These are phyloP conservation scores for Serendipita sp. DNA, from an alignment of 768 basidiomycete species.

Conservation along the genomic window DNA sequence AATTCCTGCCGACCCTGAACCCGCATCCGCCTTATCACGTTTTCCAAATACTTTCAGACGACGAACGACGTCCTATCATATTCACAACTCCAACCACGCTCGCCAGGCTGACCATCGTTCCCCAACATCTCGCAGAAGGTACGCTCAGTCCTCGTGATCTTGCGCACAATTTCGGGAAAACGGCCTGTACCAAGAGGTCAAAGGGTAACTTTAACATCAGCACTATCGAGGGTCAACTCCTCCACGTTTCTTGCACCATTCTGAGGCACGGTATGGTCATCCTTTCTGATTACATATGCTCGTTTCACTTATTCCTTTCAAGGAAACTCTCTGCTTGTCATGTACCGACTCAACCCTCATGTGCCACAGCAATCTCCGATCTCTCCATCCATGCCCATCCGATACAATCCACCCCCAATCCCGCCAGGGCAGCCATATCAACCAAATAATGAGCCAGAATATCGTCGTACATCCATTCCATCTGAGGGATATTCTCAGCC, in stretches of 20 bases:
- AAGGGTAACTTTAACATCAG: neutral
- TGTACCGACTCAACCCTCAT: neutral
- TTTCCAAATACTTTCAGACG: neutral
- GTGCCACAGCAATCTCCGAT: neutral
- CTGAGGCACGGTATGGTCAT: neutral
- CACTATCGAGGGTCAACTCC: neutral
- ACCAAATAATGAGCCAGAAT: neutral
- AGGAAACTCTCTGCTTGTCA: neutral
- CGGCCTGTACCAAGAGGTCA: neutral
- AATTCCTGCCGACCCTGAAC: neutral
- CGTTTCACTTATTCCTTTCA: neutral
- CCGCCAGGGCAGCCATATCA: neutral
- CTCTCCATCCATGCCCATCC: neutral
- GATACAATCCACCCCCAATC: neutral
- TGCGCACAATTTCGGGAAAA: neutral
- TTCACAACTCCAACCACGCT: neutral
- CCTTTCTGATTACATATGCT: neutral
- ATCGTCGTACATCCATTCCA: neutral
- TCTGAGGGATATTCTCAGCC: neutral
- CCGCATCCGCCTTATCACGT: conserved; percentile 2
- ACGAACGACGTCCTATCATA: neutral
- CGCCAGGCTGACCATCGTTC: neutral
- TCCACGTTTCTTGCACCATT: neutral
- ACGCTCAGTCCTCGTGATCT: neutral
- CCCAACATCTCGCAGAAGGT: neutral